Conservation (phyloP, 2,329 filamentous ascomycete species). For the Colletotrichum magnum region DNA sequence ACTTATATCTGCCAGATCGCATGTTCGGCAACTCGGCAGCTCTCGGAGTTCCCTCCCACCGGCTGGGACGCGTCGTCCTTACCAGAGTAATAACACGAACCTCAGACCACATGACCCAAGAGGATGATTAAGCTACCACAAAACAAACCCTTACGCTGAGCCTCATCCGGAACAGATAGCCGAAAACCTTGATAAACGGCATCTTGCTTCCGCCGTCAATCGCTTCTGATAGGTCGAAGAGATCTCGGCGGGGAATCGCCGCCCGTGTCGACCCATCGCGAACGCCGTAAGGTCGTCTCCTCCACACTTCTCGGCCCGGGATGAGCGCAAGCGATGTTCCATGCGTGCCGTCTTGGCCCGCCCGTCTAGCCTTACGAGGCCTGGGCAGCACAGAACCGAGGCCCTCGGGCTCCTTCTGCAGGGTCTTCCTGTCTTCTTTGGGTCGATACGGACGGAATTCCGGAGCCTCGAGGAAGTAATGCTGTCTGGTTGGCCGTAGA, state of each 20-base stretch:
- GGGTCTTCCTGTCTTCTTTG: too few relatives aligned
- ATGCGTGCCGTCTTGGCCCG: slow-evolving; percentile 17
- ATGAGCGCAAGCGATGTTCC: not conserved
- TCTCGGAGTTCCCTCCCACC: not conserved
- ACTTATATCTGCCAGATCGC: not conserved
- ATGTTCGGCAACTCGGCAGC: not conserved
- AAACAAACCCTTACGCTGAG: not conserved
- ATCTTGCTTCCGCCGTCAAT: not conserved
- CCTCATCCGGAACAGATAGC: slow-evolving; percentile 21
- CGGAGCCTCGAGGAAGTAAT: not conserved
- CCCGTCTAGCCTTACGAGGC: slow-evolving; percentile 22
- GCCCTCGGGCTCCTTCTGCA: not conserved
- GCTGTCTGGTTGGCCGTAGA: not conserved
- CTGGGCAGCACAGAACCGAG: not conserved
- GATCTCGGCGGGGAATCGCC: slow-evolving; percentile 5
- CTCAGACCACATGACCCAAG: slow-evolving; percentile 1
- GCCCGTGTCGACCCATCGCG: too few relatives aligned
- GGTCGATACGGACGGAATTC: not conserved
- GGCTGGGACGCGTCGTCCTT: not conserved
- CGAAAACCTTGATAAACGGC: not conserved
- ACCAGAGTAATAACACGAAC: not conserved
- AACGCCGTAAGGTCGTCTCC: slow-evolving; percentile 18
- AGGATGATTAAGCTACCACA: slow-evolving; percentile 3
- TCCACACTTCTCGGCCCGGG: slow-evolving; percentile 11
- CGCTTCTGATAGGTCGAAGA: slow-evolving; percentile 10